Conservation (phyloP, 371 early-diverging fungal genomes). For the Paraphysoderma sedebokerense region DNA sequence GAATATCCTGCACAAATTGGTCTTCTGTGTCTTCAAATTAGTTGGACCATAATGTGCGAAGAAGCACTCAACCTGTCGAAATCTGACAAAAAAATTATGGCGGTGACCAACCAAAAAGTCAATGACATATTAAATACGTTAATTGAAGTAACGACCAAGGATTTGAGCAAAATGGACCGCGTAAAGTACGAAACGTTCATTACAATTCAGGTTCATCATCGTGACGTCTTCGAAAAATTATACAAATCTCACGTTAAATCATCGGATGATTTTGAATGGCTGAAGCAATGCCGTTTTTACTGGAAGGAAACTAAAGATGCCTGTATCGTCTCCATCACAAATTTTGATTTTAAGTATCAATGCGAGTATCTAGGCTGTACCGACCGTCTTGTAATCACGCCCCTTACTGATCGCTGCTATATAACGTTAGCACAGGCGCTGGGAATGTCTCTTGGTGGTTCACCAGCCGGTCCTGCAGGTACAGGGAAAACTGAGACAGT, state of each 20-base stretch:
- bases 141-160: conserved; percentile 37
- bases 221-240: conserved; percentile 43
- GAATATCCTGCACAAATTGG: conserved; percentile 46
- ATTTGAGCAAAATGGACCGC: conserved; percentile 38
- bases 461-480: conserved; percentile 37
- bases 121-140: conserved; percentile 34
- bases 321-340: conserved; percentile 44
- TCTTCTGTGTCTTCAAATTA: conserved; percentile 33
- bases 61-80: conserved; percentile 30
- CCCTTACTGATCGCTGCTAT: conserved; percentile 37
- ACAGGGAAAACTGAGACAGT: conserved; percentile 51
- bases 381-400: conserved; percentile 44
- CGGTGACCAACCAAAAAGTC: conserved; percentile 23
- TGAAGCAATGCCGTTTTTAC: conserved; percentile 42
- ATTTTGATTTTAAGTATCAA: conserved; percentile 41
- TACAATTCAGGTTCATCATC: conserved; percentile 44
- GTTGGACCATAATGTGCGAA: conserved; percentile 35
- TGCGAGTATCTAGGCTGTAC: conserved; percentile 44
- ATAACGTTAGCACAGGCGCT: conserved; percentile 42
- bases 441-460: conserved; percentile 47
- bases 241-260: conserved; percentile 31
- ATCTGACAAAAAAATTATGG: conserved; percentile 40
- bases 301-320: conserved; percentile 44
- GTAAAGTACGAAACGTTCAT: conserved; percentile 42
- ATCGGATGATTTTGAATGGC: conserved; percentile 41